Base-by-base conservation (phyloP, 805 yeast species). In the Candida awuae region DNA sequence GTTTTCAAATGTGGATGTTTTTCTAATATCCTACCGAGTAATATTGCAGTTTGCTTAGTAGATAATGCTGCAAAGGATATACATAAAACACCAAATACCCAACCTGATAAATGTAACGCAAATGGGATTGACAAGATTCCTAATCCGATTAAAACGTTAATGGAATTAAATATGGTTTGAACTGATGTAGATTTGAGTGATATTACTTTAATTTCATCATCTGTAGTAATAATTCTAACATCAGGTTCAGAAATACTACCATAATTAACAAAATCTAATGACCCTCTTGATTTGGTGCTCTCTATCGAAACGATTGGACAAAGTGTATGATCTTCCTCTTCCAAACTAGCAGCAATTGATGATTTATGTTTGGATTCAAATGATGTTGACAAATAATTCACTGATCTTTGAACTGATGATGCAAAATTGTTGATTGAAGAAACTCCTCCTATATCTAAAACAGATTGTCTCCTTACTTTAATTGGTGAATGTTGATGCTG, bases 111-210 rank as follows among this genome's bases (percentile, higher is more conserved):
- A 46, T 66, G 70, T 39, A 84, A 59, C 2, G 83, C 94, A 44
- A 77, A 63, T 0, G 94, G 88, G 35, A 84, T 63, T 0, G 92
- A 79, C 32, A 84, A 65, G 35, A 84, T 66, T 2, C 90, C 92
- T 28, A 84, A 72, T 0, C 94, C 94, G 46, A 84, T 75, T 21
- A 84, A 61, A 0, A 82, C 82, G 54, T 84, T 84, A 35, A 83
- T 77, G 1, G 88, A 78, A 50, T 84, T 84, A 66, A 83, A 81
- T 5, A 80, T 63, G 0, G 94, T 83, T 54, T 83, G 94, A 1
- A 83, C 75, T 0, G 76, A 77, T 0, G 92, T 84, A 7, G 80
- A 73, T 47, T 59, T 67, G 7, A 63, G 65, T 8, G 61, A 48
- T 27, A 48, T 46, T 8, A 49, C 38, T 19, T 35, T 37, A 12